Base-by-base conservation (phyloP, 2,329 filamentous ascomycete species). In the Aspergillus texensis region DNA sequence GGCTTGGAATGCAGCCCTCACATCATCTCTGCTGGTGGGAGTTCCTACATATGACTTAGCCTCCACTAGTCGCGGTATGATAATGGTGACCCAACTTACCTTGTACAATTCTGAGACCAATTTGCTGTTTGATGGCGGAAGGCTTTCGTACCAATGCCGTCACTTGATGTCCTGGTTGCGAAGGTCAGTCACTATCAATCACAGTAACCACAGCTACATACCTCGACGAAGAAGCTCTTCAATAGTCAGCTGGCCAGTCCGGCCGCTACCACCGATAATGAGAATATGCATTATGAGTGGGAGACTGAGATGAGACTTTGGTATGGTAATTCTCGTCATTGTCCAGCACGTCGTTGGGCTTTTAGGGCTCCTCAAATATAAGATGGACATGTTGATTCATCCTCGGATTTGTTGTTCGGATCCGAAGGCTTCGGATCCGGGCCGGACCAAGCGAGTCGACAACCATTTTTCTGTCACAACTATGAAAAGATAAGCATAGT, bases 221-320 rank as follows among this genome's bases (percentile, higher is more conserved):
- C 68, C 73, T 60, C 77, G 76, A 19, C 68, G 65, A 26, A 82
- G 72, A 5, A 81, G 58, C 64, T 81, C 75, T 21, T 73, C 71
- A 21, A 82, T 72, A 34, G 82, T 78, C 12, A 79, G 76, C 62
- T 77, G 72, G 71, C 81, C 81, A 3, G 78, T 81, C 16, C 80
- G 79, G 39, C 81, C 80, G 65, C 74, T 81, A 57, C 78, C 77
- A 58, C 80, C 81, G n/a, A 83, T 72, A 16, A 82, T 75, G 54
- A 83, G 74, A 62, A 81, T 68, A 24, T 67, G 67, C 70, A 72
- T 71, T 16, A 48, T 61, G 28, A 19, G 8, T 21, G 39, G 36
- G 39, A 21, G 28, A n/a, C 4, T 6, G 4, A 6, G 34, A 14
- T 36, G 12, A 6, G 5, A 16, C 4, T 36, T 1, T 36, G 14